Percentiles rank a stretch among this genome's conserved stretches.
phyloP scores from a whole-genome alignment of 768 basidiomycete genomes.

The Collybiopsis luxurians region DNA sequence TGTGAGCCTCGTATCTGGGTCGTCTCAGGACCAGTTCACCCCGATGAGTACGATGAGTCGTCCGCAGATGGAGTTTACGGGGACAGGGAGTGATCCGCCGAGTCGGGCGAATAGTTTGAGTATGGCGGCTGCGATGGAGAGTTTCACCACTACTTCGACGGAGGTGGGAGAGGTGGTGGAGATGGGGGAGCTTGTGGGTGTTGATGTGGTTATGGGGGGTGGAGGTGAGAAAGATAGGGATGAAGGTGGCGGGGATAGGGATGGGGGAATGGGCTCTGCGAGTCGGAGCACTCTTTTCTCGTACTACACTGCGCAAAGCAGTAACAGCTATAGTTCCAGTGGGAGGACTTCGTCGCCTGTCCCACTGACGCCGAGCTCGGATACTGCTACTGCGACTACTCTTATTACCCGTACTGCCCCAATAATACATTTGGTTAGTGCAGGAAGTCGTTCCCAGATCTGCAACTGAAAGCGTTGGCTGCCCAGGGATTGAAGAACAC shows the following conservation, averaged over 20 bases:
- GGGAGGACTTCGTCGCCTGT: neutral
- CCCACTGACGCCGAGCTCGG: neutral
- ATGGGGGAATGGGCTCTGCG: neutral
- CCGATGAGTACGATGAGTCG: too few relatives aligned
- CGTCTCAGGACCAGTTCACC: constrained; percentile 20
- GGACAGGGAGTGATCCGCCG: constrained; percentile 26
- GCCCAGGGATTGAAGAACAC: too few relatives aligned
- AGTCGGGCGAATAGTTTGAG: constrained; percentile 35
- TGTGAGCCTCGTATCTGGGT: constrained; percentile 22
- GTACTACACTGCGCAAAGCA: neutral
- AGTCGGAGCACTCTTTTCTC: constrained; percentile 1
- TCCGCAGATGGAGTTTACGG: constrained; percentile 32
- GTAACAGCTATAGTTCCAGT: neutral
- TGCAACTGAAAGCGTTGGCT: too few relatives aligned
- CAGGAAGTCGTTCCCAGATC: too few relatives aligned
- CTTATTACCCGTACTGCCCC: too few relatives aligned
- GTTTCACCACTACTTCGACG: too few relatives aligned
- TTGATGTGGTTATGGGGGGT: constrained; percentile 2
- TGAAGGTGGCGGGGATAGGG: neutral
- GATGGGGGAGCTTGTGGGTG: constrained; percentile 30
- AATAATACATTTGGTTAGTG: too few relatives aligned
- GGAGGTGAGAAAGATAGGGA: constrained; percentile 9
- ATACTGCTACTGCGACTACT: too few relatives aligned
- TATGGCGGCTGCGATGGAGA: constrained; percentile 13
- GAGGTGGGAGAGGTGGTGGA: too few relatives aligned